phyloP scores from a whole-genome alignment of 306 rosid species.

The Chamaecrista fasciculata region DNA sequence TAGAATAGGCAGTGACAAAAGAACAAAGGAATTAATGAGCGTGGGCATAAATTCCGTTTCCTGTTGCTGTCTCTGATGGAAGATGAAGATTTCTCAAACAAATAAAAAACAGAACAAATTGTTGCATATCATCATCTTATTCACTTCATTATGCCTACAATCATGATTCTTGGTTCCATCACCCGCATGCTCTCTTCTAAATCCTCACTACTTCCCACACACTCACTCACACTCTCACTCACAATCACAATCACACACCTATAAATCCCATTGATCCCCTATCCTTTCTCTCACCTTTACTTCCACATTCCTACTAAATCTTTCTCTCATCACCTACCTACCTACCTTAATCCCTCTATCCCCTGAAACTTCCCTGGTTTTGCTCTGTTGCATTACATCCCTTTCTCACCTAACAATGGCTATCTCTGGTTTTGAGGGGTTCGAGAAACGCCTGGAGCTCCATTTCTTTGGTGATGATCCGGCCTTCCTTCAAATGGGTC shows the following conservation, averaged over 20 bases:
- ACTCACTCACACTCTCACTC: conserved; percentile 33
- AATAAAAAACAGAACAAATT: conserved; percentile 39
- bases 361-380: neutral
- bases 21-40: conserved; percentile 32
- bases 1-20: conserved; percentile 30
- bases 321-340: neutral
- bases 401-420: conserved; percentile 47
- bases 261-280: conserved; percentile 54
- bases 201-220: conserved; percentile 26
- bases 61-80: conserved; percentile 38
- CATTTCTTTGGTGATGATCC: conserved; percentile 81
- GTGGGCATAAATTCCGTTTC: conserved; percentile 47
- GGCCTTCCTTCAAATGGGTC: conserved; percentile 42
- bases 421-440: conserved; percentile 82
- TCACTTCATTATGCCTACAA: conserved; percentile 78
- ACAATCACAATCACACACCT: conserved; percentile 46
- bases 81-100: conserved; percentile 39
- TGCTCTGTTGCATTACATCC: neutral
- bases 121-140: conserved; percentile 46
- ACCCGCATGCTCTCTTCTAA: conserved; percentile 81
- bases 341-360: neutral
- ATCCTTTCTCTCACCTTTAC: conserved; percentile 39
- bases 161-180: conserved; percentile 85
- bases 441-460: conserved; percentile 83
- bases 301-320: conserved; percentile 21